Base-by-base conservation (phyloP, 371 early-diverging fungal genomes). In the Batkoa obscura region DNA sequence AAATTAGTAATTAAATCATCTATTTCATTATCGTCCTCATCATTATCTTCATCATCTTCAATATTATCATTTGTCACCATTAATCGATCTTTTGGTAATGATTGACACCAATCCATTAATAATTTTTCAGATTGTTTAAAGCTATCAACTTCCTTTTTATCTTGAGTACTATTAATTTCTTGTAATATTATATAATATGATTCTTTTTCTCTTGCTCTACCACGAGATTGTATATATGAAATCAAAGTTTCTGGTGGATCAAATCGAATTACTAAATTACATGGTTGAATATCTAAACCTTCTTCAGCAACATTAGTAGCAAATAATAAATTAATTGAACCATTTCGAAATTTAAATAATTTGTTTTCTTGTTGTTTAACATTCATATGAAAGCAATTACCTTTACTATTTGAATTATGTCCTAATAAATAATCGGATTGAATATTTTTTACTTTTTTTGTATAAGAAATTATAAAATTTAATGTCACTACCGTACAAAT, bases 231-330 rank as follows among this genome's bases (percentile, higher is more conserved):
- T 6, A 94, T 88, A 62, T 88, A 83, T 35, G 77, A 72, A 36
- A 81, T 83, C 2, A 84, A 67, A 0, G 82, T 82, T 3, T 69
- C 59, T 38, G 78, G 76, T 51, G 86, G 77, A 48, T 92, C 90
- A 65, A 91, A 94, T 76, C 85, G 72, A 15, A 98, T 76, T 17
- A 99, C 94, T 38, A 93, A 64, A 55, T 88, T 94, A 67, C 97
- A 95, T 0, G 88, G 80, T 56, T 83, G 84, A 53, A 99, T 89
- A 68, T 99, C 99, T 2, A 98, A 67, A 2, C 99, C 98, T 68
- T 98, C 94, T 61, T 96, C 94, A 32, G 90, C 95, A 13, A 98
- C 94, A 65, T 81, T 80, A 6, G 99, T 97, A 6, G 94, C 86
- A 36, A 97, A 78, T 2, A 98, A 63, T 30, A 90, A 61, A 56